A percentile compares a stretch with the other conserved stretches of the same genome.
Conservation (phyloP, 148 eudicot species). For the Chenopodium suecicum region DNA sequence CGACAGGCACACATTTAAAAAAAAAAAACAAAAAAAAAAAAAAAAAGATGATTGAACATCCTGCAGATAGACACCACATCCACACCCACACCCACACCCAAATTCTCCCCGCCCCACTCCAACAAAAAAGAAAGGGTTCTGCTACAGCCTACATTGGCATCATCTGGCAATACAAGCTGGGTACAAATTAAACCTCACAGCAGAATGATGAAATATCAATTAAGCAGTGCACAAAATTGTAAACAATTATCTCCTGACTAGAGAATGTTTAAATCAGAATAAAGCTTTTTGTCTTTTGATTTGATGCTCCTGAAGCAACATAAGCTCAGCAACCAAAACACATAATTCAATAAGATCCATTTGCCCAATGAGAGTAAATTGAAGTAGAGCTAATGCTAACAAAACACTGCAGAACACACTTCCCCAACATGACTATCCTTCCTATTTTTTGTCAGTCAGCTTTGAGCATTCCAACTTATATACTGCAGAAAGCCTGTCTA, state of each 20-base stretch:
- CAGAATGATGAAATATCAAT: not conserved
- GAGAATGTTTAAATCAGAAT: not conserved
- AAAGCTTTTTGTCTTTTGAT: no score
- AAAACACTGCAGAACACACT: not conserved
- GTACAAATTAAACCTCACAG: not conserved
- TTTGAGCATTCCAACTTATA: not conserved
- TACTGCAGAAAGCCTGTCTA: not conserved
- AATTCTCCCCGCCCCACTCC: no score
- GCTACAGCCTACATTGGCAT: not conserved
- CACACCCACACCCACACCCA: not conserved
- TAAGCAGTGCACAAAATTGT: not conserved
- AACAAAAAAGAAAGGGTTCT: not conserved
- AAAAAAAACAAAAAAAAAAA: not conserved
- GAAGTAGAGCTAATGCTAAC: not conserved
- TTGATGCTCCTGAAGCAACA: not conserved
- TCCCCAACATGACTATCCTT: not conserved
- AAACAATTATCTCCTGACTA: not conserved
- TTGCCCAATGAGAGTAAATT: not conserved
- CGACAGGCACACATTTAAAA: not conserved
- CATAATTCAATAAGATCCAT: not conserved
- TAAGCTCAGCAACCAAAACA: not conserved
- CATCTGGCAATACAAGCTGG: not conserved
- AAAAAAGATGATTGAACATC: not conserved
- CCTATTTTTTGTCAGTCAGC: not conserved
- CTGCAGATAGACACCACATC: no score